These are phyloP conservation scores for Schizophyllum commune DNA, from an alignment of 1,284 basidiomycete species.

Conservation along the genomic window DNA sequence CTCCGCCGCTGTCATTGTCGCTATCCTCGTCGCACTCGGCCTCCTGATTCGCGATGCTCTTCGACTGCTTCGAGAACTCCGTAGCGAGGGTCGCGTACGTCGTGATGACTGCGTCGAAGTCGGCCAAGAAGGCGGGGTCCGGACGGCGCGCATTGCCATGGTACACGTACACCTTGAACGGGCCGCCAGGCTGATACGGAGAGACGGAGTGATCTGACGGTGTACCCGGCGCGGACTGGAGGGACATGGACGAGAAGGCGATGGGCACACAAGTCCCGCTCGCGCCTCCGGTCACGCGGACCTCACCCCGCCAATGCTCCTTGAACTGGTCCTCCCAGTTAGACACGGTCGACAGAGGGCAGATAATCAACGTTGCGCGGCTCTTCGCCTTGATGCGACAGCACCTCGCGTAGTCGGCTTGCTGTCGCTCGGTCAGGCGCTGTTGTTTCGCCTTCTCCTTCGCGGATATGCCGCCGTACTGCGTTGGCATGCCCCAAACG, in stretches of 20 bases:
- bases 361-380: constrained; percentile 92
- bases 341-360: constrained; percentile 92
- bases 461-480: constrained; percentile 23
- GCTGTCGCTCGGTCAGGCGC: constrained; percentile 57
- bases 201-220: constrained; percentile 25
- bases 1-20: constrained; percentile 45
- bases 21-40: constrained; percentile 55
- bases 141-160: constrained; percentile 88
- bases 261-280: constrained; percentile 32
- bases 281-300: constrained; percentile 73
- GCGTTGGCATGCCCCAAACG: constrained; percentile 78
- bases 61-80: constrained; percentile 88
- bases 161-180: constrained; percentile 87
- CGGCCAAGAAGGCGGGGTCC: constrained; percentile 79
- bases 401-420: constrained; percentile 59
- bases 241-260: constrained; percentile 17
- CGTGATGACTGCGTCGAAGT: constrained; percentile 97
- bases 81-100: constrained; percentile 94
- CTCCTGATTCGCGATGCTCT: constrained; percentile 35
- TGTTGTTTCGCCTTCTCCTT: constrained; percentile 60
- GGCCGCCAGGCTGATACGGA: constrained; percentile 32
- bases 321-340: constrained; percentile 99
- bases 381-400: constrained; percentile 74
- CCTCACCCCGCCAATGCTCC: constrained; percentile 89
- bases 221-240: constrained; percentile 18